Base-by-base conservation (phyloP, 2,329 filamentous ascomycete genomes). In the Balansia obtecta region DNA sequence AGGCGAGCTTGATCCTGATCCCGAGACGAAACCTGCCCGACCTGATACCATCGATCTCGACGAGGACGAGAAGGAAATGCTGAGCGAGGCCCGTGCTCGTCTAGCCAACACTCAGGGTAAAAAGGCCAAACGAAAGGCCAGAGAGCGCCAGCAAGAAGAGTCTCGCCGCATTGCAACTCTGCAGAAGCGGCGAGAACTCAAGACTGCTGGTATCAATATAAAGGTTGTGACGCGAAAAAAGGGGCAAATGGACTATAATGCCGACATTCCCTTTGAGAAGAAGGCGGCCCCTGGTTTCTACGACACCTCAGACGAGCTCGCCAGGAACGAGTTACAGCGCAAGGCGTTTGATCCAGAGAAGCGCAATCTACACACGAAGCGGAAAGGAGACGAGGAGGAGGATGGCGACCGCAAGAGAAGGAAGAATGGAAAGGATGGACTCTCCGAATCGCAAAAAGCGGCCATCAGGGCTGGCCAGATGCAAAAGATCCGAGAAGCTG, bases 231-330 rank as follows among this genome's bases (percentile, higher is more conserved):
- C 86, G 13, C 82, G 86, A 53, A 97, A 97, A 73, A 83, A 88
- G 73, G 93, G 93, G 0, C 85, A 97, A 71, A 98, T 98, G 88
- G 93, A 98, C 68, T 98, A 98, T 73, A 98, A 98, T 68, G 93
- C 93, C 60, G 93, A 98, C 60, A 95, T 98, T 56, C 93, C 93
- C 0, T 97, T 98, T 57, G 93, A 98, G 67, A 96, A 93, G 68
- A 86, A 87, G 56, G 84, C 93, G 0, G 85, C 86, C 0, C 73
- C 83, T 20, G 93, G 93, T 12, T 98, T 98, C 65, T 95, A 91
- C 69, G 91, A 98, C 64, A 98, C 93, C 0, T 74, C 74, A 3
- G 89, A 96, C 13, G 93, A 98, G 64, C 73, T 86, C 57, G 69
- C 72, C 4, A 76, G 75, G 57, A 98, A 98, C 65, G 91, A 98